phyloP scores from a whole-genome alignment of 2,329 filamentous ascomycete genomes.

The Microcyclospora tardicrescens region DNA sequence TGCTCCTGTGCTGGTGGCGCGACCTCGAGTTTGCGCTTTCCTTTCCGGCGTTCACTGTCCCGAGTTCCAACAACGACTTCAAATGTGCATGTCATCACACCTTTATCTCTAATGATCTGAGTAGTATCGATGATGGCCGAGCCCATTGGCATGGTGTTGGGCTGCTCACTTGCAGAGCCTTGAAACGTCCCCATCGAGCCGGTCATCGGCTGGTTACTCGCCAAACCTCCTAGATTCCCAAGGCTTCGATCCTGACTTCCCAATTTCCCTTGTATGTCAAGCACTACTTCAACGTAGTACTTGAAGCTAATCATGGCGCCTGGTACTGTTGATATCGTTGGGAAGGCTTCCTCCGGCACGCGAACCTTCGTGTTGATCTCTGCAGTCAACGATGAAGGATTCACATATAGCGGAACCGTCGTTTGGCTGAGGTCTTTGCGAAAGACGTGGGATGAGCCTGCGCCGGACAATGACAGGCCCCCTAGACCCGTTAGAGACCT shows the following conservation, averaged over 20 bases:
- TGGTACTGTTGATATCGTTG: conserved; percentile 79
- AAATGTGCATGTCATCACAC: conserved; percentile 75
- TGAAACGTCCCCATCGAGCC: conserved; percentile 1
- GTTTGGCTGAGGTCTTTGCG: conserved; percentile 87
- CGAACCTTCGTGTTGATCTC: conserved; percentile 72
- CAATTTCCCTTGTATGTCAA: conserved; percentile 81
- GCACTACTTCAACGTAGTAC: conserved; percentile 83
- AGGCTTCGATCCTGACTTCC: conserved; percentile 52
- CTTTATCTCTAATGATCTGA: conserved; percentile 73
- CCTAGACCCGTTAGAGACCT: conserved; percentile 76
- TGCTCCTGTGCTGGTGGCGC: conserved; percentile 1
- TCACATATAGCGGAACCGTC: conserved; percentile 76
- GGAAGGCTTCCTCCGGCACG: conserved; percentile 81
- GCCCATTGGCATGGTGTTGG: conserved; percentile 9
- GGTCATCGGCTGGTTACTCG: conserved; percentile 9
- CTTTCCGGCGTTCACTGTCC: conserved; percentile 52
- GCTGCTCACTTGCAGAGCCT: conserved; percentile 1
- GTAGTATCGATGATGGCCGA: conserved; percentile 76
- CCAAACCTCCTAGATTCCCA: conserved; percentile 13
- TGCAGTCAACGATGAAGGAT: conserved; percentile 64
- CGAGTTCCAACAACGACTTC: conserved; percentile 78
- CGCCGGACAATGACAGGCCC: conserved; percentile 73
- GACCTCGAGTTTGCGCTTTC: conserved; percentile 29
- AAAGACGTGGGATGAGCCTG: conserved; percentile 81
- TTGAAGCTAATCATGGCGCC: conserved; percentile 91